Percentiles rank a stretch among this genome's conserved stretches.
These are phyloP conservation scores for Aspergillus ruber DNA, from an alignment of 2,329 filamentous ascomycete species.

Conservation along the genomic window DNA sequence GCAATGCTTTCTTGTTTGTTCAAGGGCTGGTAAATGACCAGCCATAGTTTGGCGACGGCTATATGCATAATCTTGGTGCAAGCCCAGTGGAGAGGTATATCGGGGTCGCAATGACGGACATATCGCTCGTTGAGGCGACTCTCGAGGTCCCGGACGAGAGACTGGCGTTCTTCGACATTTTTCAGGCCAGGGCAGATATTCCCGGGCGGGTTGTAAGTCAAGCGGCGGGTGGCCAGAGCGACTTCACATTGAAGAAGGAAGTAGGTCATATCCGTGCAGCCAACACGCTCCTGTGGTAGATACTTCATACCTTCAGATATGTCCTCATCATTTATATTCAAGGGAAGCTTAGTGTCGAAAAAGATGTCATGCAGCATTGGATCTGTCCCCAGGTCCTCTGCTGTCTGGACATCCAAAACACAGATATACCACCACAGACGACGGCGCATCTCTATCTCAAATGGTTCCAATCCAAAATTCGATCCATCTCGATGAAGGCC, in stretches of 20 bases:
- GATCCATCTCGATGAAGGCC: constrained; percentile 50
- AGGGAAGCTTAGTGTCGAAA: constrained; percentile 53
- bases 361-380: constrained; percentile 52
- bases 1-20: constrained; percentile 40
- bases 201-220: constrained; percentile 29
- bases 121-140: constrained; percentile 24
- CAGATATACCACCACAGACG: constrained; percentile 33
- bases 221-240: constrained; percentile 31
- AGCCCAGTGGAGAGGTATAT: too few relatives aligned
- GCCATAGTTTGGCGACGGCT: constrained; percentile 40
- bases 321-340: constrained; percentile 47
- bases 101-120: too few relatives aligned
- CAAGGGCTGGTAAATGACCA: constrained; percentile 40
- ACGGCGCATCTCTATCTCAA: constrained; percentile 38
- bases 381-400: constrained; percentile 59
- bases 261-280: constrained; percentile 50
- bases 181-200: constrained; percentile 28
- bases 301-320: constrained; percentile 43
- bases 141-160: constrained; percentile 41
- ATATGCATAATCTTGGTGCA: too few relatives aligned
- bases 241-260: constrained; percentile 43
- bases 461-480: constrained; percentile 49
- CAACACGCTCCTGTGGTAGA: constrained; percentile 43
- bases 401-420: constrained; percentile 54
- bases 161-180: constrained; percentile 43